Evolutionary conservation across 2,329 filamentous ascomycete species (phyloP), one percentile per base, ranked within the genome.

Genomic region (Phyllosticta paracitricarpa): DNA sequence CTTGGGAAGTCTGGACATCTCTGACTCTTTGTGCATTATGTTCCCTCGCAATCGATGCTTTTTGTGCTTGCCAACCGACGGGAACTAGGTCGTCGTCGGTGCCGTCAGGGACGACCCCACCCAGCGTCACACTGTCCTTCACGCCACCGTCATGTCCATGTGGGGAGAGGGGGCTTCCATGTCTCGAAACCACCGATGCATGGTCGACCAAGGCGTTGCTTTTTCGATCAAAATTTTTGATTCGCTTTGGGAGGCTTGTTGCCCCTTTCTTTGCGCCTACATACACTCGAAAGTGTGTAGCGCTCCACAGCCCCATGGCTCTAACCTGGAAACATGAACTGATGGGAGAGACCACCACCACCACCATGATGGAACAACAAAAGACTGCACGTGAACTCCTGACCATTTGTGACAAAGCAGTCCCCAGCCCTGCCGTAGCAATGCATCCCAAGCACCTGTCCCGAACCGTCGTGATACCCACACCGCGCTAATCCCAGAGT

Each of bases 401-500:
- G 33, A 40, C 33, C 33, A 12, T 14, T 40, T 26, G 53, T 54
- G 52, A 58, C 28, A 51, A 59, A 28, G 17, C 25, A 60, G 40
- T 60, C 58, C 58, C 52, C 35, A 35, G 33, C 54, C 58, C 58
- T 25, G 26, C 17, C 58, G 17, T 12, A 33, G 51, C 58, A 53
- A 60, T 60, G 58, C 53, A 60, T 60, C 53, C 35, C 53, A 60
- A 51, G 58, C 58, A 59, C 58, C 58, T 17, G 58, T 59, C 58
- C 58, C 58, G 22, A 59, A 54, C 52, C 54, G 51, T 48, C 58
- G 51, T 48, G 53, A 56, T 54, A 60, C 58, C 58, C 56, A 51
- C 58, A 60, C 58, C 58, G 54, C 56, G 58, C 58, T 60, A 60
- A 60, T 60, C 53, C 58, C 58, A 56, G 53, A 59, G 58, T 53